Conservation (phyloP, 371 early-diverging fungal genomes). For the Mucor indicus region DNA sequence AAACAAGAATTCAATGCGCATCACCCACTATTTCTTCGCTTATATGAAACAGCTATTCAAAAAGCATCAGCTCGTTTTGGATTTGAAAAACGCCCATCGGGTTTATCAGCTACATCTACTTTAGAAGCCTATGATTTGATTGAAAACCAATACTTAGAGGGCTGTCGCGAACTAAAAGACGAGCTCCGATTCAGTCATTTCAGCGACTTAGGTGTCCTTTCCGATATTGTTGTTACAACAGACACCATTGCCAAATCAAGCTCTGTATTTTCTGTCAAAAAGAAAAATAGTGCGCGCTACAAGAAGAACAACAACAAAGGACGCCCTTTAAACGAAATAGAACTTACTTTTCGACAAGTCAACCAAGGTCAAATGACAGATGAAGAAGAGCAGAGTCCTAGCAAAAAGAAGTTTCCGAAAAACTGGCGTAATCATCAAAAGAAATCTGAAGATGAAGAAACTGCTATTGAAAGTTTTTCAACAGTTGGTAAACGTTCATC, state of each 20-base stretch:
- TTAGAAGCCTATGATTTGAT: slow-evolving; percentile 6
- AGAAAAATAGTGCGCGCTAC: not conserved
- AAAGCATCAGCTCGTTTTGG: slow-evolving; percentile 4
- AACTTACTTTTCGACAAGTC: no score
- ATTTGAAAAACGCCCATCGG: slow-evolving; percentile 8
- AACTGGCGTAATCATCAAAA: not conserved
- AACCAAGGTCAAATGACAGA: not conserved
- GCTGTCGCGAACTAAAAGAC: slow-evolving; percentile 21
- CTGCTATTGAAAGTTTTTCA: slow-evolving; percentile 1
- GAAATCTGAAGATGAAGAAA: slow-evolving; percentile 11
- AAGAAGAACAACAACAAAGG: not conserved
- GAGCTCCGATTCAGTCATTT: slow-evolving; percentile 23
- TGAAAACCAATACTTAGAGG: slow-evolving; percentile 19
- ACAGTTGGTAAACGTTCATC: not conserved
- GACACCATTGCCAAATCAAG: slow-evolving; percentile 19
- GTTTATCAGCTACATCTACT: slow-evolving; percentile 3
- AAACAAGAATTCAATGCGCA: slow-evolving; percentile 7
- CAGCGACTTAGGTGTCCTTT: slow-evolving; percentile 33
- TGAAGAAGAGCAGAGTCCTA: not conserved
- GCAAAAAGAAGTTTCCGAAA: not conserved
- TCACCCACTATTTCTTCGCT: slow-evolving; percentile 30
- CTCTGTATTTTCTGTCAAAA: not conserved
- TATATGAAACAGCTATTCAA: slow-evolving; percentile 18
- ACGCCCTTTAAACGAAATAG: no score
- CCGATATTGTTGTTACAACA: slow-evolving; percentile 31